Evolutionary conservation across 2,329 filamentous ascomycete species (phyloP), one percentile per base, ranked within the genome.

Genomic region (Colletotrichum camelliae): DNA sequence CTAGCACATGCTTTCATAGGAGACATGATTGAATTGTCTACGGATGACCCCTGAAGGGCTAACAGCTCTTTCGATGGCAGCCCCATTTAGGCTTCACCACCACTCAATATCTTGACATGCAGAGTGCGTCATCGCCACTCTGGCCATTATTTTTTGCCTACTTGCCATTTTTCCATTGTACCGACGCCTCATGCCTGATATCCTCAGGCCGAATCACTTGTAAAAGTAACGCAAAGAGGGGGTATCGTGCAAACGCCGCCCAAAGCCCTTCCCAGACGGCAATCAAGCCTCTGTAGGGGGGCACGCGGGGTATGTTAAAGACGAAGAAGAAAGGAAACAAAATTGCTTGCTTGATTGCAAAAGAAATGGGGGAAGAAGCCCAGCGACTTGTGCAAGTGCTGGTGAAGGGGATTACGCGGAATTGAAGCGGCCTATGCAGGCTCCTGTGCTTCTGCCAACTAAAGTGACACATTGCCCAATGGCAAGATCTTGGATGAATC

Each of bases 401-500:
- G 12, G 48, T 43, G 18, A 43, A 7, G 35, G 68, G 52, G 31
- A 35, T 75, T 72, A 75, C 70, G 21, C 37, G 48, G 33, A 24
- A 48, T 65, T 60, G 70, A 68, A 58, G 27, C 27, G 33, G 29
- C 57, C 65, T 33, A 31, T 31, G 62, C 31, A 52, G n/a, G 64
- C 43, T 27, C 35, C 37, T 52, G 62, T 55, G 67, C 43, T 73
- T 64, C 61, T 43, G 61, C 62, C 43, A 65, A 33, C 83, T 77
- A 86, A 39, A 86, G 79, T 72, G 82, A 80, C 77, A 90, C 85
- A 75, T 86, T 83, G 78, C 91, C 90, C 78, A 93, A 85, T 70
- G 88, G 87, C 61, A 95, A 85, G 65, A 94, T 87, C 85, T 91
- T 92, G 79, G 90, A 91, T 77, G 88, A 87, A 84, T 95, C 93